Evolutionary conservation across 176 grass and related monocot species (phyloP).

Genomic region (Chloris gayana): DNA sequence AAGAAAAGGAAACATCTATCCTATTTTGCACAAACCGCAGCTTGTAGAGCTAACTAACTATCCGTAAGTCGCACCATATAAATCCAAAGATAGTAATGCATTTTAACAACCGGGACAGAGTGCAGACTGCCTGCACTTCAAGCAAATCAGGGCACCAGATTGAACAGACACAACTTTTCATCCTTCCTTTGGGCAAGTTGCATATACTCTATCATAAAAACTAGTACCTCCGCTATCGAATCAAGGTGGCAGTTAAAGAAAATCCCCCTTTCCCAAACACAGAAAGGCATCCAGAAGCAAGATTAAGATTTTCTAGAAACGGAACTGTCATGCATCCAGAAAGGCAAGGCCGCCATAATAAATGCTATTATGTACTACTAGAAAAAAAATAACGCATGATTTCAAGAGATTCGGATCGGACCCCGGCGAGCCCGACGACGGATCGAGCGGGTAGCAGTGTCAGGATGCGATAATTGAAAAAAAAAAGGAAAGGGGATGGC

Average conservation of each 20-base stretch:
- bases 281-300: constrained; percentile 4
- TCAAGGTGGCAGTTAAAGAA: background rate
- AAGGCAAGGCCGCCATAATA: background rate
- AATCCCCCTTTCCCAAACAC: background rate
- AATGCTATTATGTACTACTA: background rate
- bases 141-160: constrained; percentile 1
- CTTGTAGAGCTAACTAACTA: background rate
- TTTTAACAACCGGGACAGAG: background rate
- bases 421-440: constrained; percentile 30
- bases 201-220: too few relatives aligned
- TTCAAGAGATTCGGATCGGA: constrained; percentile 27
- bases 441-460: constrained; percentile 42
- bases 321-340: background rate
- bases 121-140: background rate
- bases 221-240: background rate
- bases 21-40: background rate
- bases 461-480: background rate
- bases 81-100: constrained; percentile 15
- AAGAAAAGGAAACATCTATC: background rate
- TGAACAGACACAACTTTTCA: background rate
- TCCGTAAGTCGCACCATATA: background rate
- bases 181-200: background rate
- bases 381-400: background rate
- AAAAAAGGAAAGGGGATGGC: background rate
- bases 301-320: constrained; percentile 5